phyloP scores from a whole-genome alignment of 148 eudicot genomes.

The Rhododendron simsii region DNA sequence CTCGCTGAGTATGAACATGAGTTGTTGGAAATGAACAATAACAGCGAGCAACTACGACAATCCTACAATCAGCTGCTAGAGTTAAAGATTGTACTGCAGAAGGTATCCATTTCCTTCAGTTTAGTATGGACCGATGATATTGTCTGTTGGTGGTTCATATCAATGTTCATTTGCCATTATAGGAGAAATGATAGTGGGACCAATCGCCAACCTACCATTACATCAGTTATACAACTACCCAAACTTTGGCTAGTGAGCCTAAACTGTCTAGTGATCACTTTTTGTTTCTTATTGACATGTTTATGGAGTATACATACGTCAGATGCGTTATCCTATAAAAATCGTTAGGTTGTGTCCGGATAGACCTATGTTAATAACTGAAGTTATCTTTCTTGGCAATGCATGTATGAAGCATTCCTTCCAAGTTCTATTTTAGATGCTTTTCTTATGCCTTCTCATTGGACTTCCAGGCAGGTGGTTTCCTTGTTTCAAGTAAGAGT shows the following conservation, averaged over 20 bases:
- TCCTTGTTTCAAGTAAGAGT: conserved; percentile 70
- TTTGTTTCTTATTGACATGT: not conserved
- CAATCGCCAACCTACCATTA: not conserved
- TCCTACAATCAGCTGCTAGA: conserved; percentile 86
- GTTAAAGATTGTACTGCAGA: conserved; percentile 92
- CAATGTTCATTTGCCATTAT: not conserved
- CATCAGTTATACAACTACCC: not conserved
- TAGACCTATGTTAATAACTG: not conserved
- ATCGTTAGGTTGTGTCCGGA: not conserved
- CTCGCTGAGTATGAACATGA: conserved; percentile 94
- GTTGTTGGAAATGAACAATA: conserved; percentile 84
- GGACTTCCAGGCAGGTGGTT: conserved; percentile 73
- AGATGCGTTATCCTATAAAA: not conserved
- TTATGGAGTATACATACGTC: not conserved
- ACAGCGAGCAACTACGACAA: conserved; percentile 76
- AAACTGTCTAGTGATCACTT: not conserved
- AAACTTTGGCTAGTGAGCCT: not conserved
- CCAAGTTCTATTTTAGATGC: conserved; percentile 6
- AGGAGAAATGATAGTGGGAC: not conserved
- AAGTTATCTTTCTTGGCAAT: not conserved
- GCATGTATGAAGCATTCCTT: not conserved
- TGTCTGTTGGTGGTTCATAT: conserved; percentile 2
- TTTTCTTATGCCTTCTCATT: conserved; percentile 3
- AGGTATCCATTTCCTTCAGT: conserved; percentile 41
- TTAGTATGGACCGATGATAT: not conserved